Evolutionary conservation across 1,284 basidiomycete species (phyloP).

Genomic region (Omphalotus olearius): DNA sequence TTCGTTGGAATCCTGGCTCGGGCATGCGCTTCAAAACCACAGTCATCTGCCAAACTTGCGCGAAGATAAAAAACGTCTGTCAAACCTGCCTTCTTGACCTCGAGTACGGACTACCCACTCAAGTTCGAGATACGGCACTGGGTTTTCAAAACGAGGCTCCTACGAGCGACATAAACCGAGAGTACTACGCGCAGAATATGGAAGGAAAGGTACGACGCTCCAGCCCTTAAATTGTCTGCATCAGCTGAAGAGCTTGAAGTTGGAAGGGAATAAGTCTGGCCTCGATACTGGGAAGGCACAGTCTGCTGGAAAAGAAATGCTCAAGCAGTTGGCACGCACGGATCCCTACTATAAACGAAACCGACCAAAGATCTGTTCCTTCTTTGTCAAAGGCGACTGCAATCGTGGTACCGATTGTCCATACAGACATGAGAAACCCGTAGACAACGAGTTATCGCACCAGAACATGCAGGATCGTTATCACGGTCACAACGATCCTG

Average conservation of each 20-base stretch:
- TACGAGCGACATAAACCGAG: constrained; percentile 93
- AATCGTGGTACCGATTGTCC: constrained; percentile 90
- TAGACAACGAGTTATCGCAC: constrained; percentile 78
- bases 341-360: constrained; percentile 98
- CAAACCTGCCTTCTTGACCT: constrained; percentile 97
- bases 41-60: constrained; percentile 97
- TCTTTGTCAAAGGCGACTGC: constrained; percentile 95
- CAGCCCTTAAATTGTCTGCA: neutral
- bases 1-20: constrained; percentile 95
- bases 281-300: constrained; percentile 67
- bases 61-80: constrained; percentile 98
- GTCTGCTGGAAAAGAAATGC: constrained; percentile 89
- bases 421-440: constrained; percentile 89
- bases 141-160: constrained; percentile 87
- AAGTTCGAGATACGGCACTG: constrained; percentile 95
- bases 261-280: constrained; percentile 64
- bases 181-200: constrained; percentile 97
- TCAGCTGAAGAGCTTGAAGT: constrained; percentile 30
- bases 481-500: constrained; percentile 87
- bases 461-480: constrained; percentile 94
- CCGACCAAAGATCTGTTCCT: constrained; percentile 90
- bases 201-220: constrained; percentile 68
- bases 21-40: constrained; percentile 97
- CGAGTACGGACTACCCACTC: constrained; percentile 94
- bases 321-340: constrained; percentile 89